Conservation (phyloP, 495 filamentous ascomycete genomes). For the Neurospora sp. region DNA sequence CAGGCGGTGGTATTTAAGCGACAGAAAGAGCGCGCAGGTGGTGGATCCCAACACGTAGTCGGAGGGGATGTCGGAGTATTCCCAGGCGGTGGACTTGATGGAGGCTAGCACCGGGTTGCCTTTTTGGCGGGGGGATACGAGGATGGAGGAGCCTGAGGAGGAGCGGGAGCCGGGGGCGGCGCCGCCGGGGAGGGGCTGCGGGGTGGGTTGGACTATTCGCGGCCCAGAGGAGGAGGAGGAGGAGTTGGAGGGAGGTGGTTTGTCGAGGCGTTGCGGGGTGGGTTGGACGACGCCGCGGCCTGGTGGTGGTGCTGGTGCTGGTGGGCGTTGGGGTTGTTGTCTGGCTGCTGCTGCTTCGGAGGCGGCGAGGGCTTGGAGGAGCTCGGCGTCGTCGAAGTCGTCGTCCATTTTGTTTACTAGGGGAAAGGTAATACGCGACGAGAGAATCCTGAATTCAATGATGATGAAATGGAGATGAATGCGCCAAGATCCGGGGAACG, state of each 20-base stretch:
- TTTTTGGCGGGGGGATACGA: conserved; percentile 78
- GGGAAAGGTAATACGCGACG: background rate
- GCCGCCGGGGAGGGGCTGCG: conserved; percentile 56
- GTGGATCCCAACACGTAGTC: conserved; percentile 86
- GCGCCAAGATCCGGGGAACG: background rate
- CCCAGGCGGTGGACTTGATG: conserved; percentile 81
- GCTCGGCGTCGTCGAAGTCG: conserved; percentile 52
- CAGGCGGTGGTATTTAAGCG: conserved; percentile 91
- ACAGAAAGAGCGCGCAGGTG: conserved; percentile 82
- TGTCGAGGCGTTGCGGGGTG: conserved; percentile 34
- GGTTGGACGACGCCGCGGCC: conserved; percentile 26
- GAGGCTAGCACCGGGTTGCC: conserved; percentile 87
- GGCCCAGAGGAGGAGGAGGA: conserved; percentile 13
- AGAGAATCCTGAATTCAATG: background rate
- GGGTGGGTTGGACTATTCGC: conserved; percentile 76
- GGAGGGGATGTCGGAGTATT: conserved; percentile 88
- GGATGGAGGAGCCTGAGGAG: conserved; percentile 58
- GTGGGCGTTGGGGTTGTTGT: conserved; percentile 22
- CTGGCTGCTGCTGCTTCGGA: conserved; percentile 5
- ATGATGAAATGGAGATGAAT: background rate
- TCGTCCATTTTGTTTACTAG: conserved; percentile 35
- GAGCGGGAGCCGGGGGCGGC: conserved; percentile 31
- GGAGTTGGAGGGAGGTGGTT: conserved; percentile 23
- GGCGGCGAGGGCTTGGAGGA: conserved; percentile 43
- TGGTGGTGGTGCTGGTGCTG: conserved; percentile 19